Percentiles rank a stretch among this genome's conserved stretches.
Evolutionary conservation across 192 early-diverging fungal species (phyloP).

Genomic region (Coemansia sp.): DNA sequence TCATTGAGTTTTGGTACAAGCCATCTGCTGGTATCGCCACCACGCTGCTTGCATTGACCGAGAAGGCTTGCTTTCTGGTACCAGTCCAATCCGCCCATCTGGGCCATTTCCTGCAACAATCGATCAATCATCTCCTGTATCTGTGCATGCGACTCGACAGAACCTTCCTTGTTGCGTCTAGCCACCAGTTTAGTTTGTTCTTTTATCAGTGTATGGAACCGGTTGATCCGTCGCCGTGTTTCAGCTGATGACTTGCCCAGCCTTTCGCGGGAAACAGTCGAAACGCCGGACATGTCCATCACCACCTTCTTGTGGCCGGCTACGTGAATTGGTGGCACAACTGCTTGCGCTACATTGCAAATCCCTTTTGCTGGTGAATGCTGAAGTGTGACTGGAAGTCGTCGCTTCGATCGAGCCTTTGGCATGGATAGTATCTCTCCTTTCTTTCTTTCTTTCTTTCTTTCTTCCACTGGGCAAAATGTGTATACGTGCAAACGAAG

Average conservation of each 20-base stretch:
- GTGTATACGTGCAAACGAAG: too few relatives aligned
- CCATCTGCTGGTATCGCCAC: constrained; percentile 82
- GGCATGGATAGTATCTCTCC: constrained; percentile 18
- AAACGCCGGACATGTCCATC: constrained; percentile 7
- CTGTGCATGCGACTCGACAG: constrained; percentile 41
- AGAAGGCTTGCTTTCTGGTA: constrained; percentile 83
- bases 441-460: neutral
- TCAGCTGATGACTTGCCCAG: constrained; percentile 64
- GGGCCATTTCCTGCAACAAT: constrained; percentile 35
- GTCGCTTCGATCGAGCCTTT: constrained; percentile 26
- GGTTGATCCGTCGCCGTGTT: constrained; percentile 70
- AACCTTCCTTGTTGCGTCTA: constrained; percentile 17
- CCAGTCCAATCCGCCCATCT: constrained; percentile 82
- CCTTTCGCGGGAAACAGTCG: constrained; percentile 18
- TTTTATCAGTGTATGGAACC: constrained; percentile 81
- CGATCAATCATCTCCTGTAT: constrained; percentile 54
- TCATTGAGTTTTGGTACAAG: constrained; percentile 63
- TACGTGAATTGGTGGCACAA: constrained; percentile 39
- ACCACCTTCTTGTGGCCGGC: constrained; percentile 28
- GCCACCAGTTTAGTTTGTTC: constrained; percentile 59
- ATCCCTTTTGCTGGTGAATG: neutral
- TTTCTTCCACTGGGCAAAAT: neutral
- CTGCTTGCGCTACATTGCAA: constrained; percentile 2
- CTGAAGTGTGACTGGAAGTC: constrained; percentile 25
- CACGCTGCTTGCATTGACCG: constrained; percentile 80